Evolutionary conservation across 495 filamentous ascomycete genomes (phyloP), one percentile per base, ranked within the genome.

Genomic region (Neurospora sp.): DNA sequence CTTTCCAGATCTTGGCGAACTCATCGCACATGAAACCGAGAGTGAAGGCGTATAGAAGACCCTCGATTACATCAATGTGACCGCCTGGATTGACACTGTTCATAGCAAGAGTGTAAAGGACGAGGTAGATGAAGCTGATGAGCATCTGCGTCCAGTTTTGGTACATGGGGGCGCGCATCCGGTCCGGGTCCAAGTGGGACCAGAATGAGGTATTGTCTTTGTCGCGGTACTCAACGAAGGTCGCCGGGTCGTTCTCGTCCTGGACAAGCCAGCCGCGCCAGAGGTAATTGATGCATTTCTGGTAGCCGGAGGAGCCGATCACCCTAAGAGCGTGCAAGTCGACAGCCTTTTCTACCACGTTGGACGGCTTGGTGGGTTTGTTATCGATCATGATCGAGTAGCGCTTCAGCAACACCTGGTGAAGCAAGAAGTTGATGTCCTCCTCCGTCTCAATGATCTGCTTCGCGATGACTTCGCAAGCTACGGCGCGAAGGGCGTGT

Each of bases 201-300:
- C 89, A 89, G 78, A 94, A 96, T 40, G 83, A 83, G 3, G 88
- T 89, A 76, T 94, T 91, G 61, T 87, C 90, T 76, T 91, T 92
- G 18, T 91, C 83, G 76, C 88, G 87, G 82, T 97, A 99, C 75
- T 91, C 89, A 37, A 97, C 87, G 76, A 98, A 99, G 35, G 88
- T 90, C 14, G 89, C 88, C 5, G 94, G 93, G 76, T 98, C 94
- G 47, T 92, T 87, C 71, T 97, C 92, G 73, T 98, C 92, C 78
- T 98, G 96, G 12, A 95, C 88, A n/a, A 97, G 86, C 96, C 96
- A 99, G 47, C 96, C 96, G 72, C 87, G 88, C 96, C 96, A 99
- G 69, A 99, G 90, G 76, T 93, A 94, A 65, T 85, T 87, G 77
- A 98, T 93, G 78, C 95, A 98, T 76, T 85, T 96, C 77, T 99